Conservation (phyloP, 1,284 basidiomycete genomes). For the Boletus subluridellus region DNA sequence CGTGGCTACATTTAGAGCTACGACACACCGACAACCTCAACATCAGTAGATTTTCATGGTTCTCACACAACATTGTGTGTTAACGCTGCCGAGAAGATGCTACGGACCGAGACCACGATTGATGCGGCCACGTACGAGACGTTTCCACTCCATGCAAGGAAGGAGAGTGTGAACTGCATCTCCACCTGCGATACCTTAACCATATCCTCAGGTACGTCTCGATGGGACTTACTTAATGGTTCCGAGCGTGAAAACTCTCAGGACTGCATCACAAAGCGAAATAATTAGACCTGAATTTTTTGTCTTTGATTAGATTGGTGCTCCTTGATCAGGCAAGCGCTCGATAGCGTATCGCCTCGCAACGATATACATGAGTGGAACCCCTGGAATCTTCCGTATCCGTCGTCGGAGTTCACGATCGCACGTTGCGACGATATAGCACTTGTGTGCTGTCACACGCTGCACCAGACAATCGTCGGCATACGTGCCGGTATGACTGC, state of each 20-base stretch:
- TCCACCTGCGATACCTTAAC: neutral
- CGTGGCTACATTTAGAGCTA: neutral
- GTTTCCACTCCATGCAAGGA: neutral
- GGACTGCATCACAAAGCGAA: neutral
- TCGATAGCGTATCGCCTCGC: constrained; percentile 89
- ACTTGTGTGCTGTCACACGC: constrained; percentile 90
- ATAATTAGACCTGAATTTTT: neutral
- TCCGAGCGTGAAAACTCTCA: constrained; percentile 8
- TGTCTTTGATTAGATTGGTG: constrained; percentile 42
- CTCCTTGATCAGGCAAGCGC: constrained; percentile 86
- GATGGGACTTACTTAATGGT: neutral
- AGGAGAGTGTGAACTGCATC: neutral
- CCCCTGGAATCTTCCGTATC: constrained; percentile 91
- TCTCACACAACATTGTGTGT: too few species aligned
- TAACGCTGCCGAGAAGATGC: neutral
- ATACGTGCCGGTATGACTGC: constrained; percentile 93
- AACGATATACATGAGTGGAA: constrained; percentile 96
- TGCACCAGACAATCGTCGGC: constrained; percentile 98
- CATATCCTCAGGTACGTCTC: neutral
- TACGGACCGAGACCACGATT: neutral
- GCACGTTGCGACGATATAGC: constrained; percentile 97
- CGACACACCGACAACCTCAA: neutral
- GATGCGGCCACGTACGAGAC: neutral
- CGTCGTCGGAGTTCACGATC: constrained; percentile 91
- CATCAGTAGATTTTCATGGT: neutral